These are phyloP conservation scores for Artomyces pyxidatus DNA, from an alignment of 768 basidiomycete species.

Conservation along the genomic window DNA sequence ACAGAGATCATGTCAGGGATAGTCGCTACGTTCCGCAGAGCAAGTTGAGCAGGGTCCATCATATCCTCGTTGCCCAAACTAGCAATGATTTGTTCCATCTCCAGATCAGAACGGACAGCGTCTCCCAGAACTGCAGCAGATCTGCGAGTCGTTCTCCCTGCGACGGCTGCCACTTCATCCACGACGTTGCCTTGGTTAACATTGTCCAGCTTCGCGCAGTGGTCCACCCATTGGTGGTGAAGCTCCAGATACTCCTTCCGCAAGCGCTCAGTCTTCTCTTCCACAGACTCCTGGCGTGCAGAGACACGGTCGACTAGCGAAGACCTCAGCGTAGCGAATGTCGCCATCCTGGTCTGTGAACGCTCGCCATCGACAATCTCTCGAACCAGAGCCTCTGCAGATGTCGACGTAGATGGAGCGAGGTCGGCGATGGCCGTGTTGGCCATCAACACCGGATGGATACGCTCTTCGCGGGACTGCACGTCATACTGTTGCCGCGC, in stretches of 20 bases:
- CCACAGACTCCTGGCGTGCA: constrained; percentile 39
- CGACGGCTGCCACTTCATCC: constrained; percentile 22
- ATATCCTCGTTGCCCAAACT: constrained; percentile 87
- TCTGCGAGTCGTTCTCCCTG: constrained; percentile 61
- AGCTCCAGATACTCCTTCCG: constrained; percentile 58
- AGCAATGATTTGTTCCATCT: constrained; percentile 97
- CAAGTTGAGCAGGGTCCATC: constrained; percentile 87
- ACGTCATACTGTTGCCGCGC: constrained; percentile 51
- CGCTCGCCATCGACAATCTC: constrained; percentile 36
- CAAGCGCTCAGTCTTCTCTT: constrained; percentile 48
- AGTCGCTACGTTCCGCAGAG: constrained; percentile 72
- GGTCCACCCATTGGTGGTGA: constrained; percentile 65
- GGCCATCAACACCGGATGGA: constrained; percentile 53
- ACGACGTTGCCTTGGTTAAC: constrained; percentile 37
- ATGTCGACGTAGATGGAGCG: constrained; percentile 19
- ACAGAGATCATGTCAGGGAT: constrained; percentile 90
- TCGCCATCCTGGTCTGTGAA: constrained; percentile 26
- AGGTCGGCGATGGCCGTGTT: constrained; percentile 41
- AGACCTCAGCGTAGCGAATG: constrained; percentile 33
- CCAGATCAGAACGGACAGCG: constrained; percentile 87
- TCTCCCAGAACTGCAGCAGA: constrained; percentile 70
- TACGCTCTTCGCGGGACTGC: constrained; percentile 53
- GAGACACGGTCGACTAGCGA: constrained; percentile 48
- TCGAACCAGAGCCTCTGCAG: constrained; percentile 37
- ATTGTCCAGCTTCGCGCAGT: constrained; percentile 64